Percentiles rank a stretch among this genome's conserved stretches.
Conservation (phyloP, 202 grass and related monocot species). For the Digitaria exilis region DNA sequence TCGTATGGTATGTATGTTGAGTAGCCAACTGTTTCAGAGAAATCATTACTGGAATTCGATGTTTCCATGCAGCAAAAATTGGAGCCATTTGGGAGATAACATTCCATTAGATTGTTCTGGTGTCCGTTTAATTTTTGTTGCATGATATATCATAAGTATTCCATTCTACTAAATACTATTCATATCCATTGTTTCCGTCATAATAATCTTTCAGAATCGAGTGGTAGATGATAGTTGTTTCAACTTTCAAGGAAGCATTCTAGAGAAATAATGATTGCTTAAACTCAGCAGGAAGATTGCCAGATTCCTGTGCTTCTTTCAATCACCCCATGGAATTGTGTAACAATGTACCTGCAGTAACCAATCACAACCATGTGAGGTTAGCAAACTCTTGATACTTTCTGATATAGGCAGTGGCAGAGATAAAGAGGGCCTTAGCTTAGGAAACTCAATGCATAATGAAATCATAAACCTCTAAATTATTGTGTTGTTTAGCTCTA, state of each 20-base stretch:
- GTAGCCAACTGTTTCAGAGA: neutral
- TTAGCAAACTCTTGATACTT: neutral
- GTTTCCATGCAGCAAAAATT: neutral
- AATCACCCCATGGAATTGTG: conserved; percentile 15
- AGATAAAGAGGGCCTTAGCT: neutral
- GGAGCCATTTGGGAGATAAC: neutral
- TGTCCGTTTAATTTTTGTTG: conserved; percentile 9
- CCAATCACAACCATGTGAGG: neutral
- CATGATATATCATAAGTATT: conserved; percentile 1
- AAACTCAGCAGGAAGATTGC: neutral
- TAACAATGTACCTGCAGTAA: conserved; percentile 25
- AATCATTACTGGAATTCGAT: conserved; percentile 19
- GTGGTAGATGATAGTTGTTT: neutral
- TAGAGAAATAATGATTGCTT: conserved; percentile 20
- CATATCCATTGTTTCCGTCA: neutral
- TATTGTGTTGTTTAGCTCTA: neutral
- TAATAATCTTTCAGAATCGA: conserved; percentile 17
- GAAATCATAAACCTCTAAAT: neutral
- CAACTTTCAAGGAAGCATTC: conserved; percentile 3
- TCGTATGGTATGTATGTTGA: neutral
- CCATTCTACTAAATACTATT: neutral
- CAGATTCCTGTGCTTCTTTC: conserved; percentile 5
- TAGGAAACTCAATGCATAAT: neutral
- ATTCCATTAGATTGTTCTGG: conserved; percentile 23
- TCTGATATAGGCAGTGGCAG: conserved; percentile 21